phyloP scores from a whole-genome alignment of 2,329 filamentous ascomycete species.

The Venturia effusa region DNA sequence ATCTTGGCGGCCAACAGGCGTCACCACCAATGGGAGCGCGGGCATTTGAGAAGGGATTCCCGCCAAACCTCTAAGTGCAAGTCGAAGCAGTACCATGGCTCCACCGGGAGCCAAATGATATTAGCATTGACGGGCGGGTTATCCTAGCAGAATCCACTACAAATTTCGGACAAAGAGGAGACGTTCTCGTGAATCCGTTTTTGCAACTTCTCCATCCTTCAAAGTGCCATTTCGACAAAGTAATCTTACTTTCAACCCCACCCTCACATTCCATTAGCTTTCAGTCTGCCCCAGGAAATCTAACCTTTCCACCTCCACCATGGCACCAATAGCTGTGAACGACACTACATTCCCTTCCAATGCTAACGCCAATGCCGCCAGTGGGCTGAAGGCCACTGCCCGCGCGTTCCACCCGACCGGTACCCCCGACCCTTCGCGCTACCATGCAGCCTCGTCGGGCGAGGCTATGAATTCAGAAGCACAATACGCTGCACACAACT shows the following conservation, averaged over 20 bases:
- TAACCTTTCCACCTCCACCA: constrained; percentile 13
- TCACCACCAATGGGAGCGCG: neutral
- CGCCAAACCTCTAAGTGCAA: neutral
- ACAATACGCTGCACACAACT: constrained; percentile 91
- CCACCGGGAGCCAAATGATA: constrained; percentile 1
- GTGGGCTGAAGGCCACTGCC: constrained; percentile 17
- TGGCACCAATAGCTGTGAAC: constrained; percentile 25
- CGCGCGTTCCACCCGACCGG: constrained; percentile 8
- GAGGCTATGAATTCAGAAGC: constrained; percentile 73
- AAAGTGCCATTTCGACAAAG: neutral
- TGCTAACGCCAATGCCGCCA: constrained; percentile 18
- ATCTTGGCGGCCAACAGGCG: neutral
- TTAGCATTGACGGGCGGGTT: neutral
- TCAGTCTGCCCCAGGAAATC: neutral
- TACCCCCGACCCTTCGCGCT: constrained; percentile 28
- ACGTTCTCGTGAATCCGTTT: neutral
- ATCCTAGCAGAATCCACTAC: neutral
- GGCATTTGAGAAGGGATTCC: neutral
- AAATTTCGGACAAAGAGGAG: neutral
- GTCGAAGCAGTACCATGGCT: neutral
- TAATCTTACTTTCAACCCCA: neutral
- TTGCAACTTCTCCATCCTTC: neutral
- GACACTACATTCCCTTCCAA: constrained; percentile 12
- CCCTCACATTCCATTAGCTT: too few species aligned
- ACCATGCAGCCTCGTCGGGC: constrained; percentile 69